Conservation (phyloP, 1,284 basidiomycete species). For the Ustilago trichophora region DNA sequence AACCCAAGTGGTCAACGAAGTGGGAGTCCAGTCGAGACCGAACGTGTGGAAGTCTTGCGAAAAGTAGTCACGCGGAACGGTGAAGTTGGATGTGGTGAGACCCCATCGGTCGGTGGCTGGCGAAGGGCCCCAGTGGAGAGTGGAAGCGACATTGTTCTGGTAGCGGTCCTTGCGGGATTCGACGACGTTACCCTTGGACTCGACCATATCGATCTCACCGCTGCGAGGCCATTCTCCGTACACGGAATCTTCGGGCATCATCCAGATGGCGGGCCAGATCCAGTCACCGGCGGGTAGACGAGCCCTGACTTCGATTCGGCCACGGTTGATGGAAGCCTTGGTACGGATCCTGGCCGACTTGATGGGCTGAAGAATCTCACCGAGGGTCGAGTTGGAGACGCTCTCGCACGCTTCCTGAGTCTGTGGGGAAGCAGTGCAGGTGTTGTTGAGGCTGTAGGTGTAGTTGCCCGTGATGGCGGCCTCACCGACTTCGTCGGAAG, state of each 20-base stretch:
- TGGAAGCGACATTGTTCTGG: constrained; percentile 23
- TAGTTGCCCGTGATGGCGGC: constrained; percentile 75
- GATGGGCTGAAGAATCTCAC: constrained; percentile 77
- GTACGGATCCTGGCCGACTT: constrained; percentile 82
- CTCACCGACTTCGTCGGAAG: constrained; percentile 77
- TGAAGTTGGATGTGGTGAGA: constrained; percentile 71
- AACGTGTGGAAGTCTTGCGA: constrained; percentile 80
- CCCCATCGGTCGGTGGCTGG: constrained; percentile 22
- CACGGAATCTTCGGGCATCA: constrained; percentile 75
- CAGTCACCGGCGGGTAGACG: constrained; percentile 77
- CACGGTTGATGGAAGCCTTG: constrained; percentile 77
- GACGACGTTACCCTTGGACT: constrained; percentile 69
- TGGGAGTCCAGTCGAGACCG: constrained; percentile 80
- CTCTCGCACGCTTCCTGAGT: constrained; percentile 68
- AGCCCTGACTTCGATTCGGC: constrained; percentile 81
- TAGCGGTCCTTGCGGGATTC: constrained; percentile 76
- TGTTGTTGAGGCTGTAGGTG: constrained; percentile 80
- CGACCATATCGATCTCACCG: constrained; percentile 82
- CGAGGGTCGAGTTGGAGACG: constrained; percentile 67
- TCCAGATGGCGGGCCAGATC: constrained; percentile 86
- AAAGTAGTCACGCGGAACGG: constrained; percentile 75
- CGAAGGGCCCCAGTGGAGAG: constrained; percentile 22
- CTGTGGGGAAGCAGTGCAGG: constrained; percentile 75
- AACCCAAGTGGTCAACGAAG: constrained; percentile 75
- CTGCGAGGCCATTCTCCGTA: constrained; percentile 83